Evolutionary conservation across 2,329 filamentous ascomycete species (phyloP).

Genomic region (Chrysoporthe cubensis): DNA sequence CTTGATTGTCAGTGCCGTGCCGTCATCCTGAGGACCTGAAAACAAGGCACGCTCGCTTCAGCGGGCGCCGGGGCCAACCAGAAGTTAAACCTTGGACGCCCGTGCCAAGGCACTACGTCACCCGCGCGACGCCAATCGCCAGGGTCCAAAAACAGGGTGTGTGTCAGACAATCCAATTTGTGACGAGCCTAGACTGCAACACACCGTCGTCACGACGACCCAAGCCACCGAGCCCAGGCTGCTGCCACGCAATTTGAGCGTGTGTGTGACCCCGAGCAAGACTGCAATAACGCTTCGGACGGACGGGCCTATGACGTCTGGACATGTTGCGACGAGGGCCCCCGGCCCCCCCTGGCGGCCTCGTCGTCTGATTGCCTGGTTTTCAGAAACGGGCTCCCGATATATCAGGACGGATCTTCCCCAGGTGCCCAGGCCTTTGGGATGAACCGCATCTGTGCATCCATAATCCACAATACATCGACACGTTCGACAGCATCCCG

Average conservation of each 20-base stretch:
- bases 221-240: neutral
- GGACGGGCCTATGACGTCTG: conserved; percentile 11
- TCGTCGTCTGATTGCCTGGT: conserved; percentile 3
- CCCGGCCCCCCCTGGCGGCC: conserved; percentile 2
- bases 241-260: conserved; percentile 9
- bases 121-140: conserved; percentile 17
- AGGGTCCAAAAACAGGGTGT: conserved; percentile 19
- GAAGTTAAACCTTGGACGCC: neutral
- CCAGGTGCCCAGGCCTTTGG: neutral
- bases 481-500: neutral
- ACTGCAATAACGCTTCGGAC: neutral
- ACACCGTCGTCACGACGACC: conserved; percentile 23
- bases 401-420: conserved; percentile 24
- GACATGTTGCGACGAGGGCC: neutral
- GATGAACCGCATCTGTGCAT: conserved; percentile 16
- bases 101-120: conserved; percentile 23
- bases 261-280: conserved; percentile 9
- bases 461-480: neutral
- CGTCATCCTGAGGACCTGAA: conserved; percentile 2
- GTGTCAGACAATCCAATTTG: conserved; percentile 17
- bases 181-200: neutral
- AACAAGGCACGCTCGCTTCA: conserved; percentile 13
- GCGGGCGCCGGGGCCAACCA: neutral
- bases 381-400: neutral
- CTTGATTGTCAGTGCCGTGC: neutral